Evolutionary conservation across 345 rosid species (phyloP).

Genomic region (Brassica incana): DNA sequence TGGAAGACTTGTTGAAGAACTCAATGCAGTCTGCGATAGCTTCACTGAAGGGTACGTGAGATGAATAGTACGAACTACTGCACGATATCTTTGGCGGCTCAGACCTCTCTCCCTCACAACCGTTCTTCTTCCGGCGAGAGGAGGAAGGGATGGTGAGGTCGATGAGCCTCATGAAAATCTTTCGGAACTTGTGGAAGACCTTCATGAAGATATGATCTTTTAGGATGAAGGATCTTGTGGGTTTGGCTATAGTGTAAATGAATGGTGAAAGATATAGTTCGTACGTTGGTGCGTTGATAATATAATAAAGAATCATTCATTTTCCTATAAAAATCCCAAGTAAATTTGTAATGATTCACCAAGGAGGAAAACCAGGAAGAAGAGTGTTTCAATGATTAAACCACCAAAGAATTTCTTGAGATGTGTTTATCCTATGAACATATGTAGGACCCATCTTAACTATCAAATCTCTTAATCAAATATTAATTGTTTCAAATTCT

Average conservation of each 20-base stretch:
- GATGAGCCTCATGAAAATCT: slow-evolving; percentile 62
- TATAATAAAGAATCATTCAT: slow-evolving; percentile 9
- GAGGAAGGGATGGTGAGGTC: slow-evolving; percentile 53
- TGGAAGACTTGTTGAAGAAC: slow-evolving; percentile 87
- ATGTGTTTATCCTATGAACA: slow-evolving; percentile 33
- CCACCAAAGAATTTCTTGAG: slow-evolving; percentile 33
- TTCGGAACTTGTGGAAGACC: slow-evolving; percentile 61
- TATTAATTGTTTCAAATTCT: neutral
- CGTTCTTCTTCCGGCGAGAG: slow-evolving; percentile 16
- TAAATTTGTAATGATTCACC: slow-evolving; percentile 32
- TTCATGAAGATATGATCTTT: slow-evolving; percentile 52
- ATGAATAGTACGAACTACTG: slow-evolving; percentile 77
- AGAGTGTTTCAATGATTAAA: slow-evolving; percentile 40
- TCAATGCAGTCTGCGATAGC: slow-evolving; percentile 93
- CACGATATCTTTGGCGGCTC: slow-evolving; percentile 88
- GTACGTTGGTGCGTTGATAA: slow-evolving; percentile 34
- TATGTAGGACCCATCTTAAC: slow-evolving; percentile 29
- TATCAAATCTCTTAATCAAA: slow-evolving; percentile 27
- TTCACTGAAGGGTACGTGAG: slow-evolving; percentile 72
- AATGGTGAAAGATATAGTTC: slow-evolving; percentile 46
- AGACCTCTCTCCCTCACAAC: slow-evolving; percentile 40
- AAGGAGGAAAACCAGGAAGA: slow-evolving; percentile 28
- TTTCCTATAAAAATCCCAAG: neutral
- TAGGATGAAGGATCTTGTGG: slow-evolving; percentile 11
- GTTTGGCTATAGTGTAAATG: slow-evolving; percentile 39